Percentiles rank a stretch among this genome's conserved stretches.
These are phyloP conservation scores for Metschnikowia kunwiensis DNA, from an alignment of 805 yeast species.

Conservation along the genomic window DNA sequence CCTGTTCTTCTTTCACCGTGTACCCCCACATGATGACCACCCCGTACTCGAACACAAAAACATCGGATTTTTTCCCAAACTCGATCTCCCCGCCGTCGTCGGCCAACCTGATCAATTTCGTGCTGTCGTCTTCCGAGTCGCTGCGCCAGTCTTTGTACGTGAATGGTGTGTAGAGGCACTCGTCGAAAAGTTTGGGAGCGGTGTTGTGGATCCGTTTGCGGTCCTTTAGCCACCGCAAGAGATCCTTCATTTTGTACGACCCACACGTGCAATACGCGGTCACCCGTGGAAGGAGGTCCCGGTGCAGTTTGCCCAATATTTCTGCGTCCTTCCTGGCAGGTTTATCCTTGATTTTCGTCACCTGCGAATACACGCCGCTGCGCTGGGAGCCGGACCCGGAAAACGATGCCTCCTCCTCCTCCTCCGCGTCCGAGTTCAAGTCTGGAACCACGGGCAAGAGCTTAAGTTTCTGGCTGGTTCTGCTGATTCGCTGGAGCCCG, in stretches of 20 bases:
- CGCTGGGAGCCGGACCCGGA: constrained; percentile 18
- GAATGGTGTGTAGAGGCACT: constrained; percentile 91
- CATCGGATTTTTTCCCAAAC: constrained; percentile 74
- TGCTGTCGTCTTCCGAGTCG: constrained; percentile 40
- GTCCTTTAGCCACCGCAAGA: constrained; percentile 80
- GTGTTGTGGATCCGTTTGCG: constrained; percentile 70
- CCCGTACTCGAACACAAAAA: constrained; percentile 92
- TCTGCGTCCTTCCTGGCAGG: constrained; percentile 94
- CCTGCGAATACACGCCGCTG: constrained; percentile 74
- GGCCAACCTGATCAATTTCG: constrained; percentile 61
- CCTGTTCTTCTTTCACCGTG: constrained; percentile 74
- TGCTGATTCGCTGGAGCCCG: constrained; percentile 71
- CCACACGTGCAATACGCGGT: constrained; percentile 97
- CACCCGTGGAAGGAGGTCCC: constrained; percentile 85
- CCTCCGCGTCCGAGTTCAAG: constrained; percentile 7
- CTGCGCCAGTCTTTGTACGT: constrained; percentile 74
- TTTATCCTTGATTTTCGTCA: constrained; percentile 75
- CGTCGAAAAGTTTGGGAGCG: constrained; percentile 86
- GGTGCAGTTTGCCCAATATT: constrained; percentile 78
- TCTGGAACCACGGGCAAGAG: constrained; percentile 60
- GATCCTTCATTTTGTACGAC: constrained; percentile 82
- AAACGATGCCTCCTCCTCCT: constrained; percentile 10
- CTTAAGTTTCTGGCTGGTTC: constrained; percentile 71
- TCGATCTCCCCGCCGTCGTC: constrained; percentile 96
- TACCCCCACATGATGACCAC: constrained; percentile 98